Evolutionary conservation across 805 yeast species (phyloP).

Genomic region (Ogataea salicorniae): DNA sequence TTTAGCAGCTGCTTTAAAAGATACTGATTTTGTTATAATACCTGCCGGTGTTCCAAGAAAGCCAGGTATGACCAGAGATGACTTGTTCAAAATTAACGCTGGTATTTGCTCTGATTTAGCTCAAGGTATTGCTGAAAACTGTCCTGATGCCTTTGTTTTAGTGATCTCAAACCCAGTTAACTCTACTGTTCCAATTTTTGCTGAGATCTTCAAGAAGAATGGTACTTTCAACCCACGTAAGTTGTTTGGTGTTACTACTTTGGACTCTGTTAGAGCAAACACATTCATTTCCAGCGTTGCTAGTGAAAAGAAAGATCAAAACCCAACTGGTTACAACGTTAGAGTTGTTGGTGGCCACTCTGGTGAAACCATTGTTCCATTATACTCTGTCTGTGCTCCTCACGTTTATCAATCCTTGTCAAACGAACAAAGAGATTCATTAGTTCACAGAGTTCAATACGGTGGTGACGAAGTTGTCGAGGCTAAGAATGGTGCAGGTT

Average conservation of each 20-base stretch:
- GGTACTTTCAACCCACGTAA: slow-evolving; percentile 66
- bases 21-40: slow-evolving; percentile 41
- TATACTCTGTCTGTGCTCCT: slow-evolving; percentile 46
- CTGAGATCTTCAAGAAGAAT: slow-evolving; percentile 65
- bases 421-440: slow-evolving; percentile 41
- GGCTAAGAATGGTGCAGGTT: slow-evolving; percentile 92
- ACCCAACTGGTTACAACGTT: slow-evolving; percentile 51
- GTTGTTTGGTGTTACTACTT: slow-evolving; percentile 83
- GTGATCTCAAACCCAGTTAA: slow-evolving; percentile 92
- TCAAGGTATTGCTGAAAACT: slow-evolving; percentile 62
- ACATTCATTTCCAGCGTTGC: slow-evolving; percentile 62
- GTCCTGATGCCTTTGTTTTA: slow-evolving; percentile 72
- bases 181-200: slow-evolving; percentile 87
- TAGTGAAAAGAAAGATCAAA: slow-evolving; percentile 29
- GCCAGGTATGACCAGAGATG: slow-evolving; percentile 99
- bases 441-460: slow-evolving; percentile 84
- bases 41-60: slow-evolving; percentile 92
- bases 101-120: slow-evolving; percentile 72
- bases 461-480: slow-evolving; percentile 96
- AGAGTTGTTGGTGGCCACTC: slow-evolving; percentile 94
- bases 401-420: slow-evolving; percentile 24
- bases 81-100: slow-evolving; percentile 67
- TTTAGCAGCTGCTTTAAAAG: slow-evolving; percentile 38
- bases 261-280: slow-evolving; percentile 85
- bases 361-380: slow-evolving; percentile 90